These are phyloP conservation scores for Eutypa lata DNA, from an alignment of 2,329 filamentous ascomycete genomes.

Conservation along the genomic window DNA sequence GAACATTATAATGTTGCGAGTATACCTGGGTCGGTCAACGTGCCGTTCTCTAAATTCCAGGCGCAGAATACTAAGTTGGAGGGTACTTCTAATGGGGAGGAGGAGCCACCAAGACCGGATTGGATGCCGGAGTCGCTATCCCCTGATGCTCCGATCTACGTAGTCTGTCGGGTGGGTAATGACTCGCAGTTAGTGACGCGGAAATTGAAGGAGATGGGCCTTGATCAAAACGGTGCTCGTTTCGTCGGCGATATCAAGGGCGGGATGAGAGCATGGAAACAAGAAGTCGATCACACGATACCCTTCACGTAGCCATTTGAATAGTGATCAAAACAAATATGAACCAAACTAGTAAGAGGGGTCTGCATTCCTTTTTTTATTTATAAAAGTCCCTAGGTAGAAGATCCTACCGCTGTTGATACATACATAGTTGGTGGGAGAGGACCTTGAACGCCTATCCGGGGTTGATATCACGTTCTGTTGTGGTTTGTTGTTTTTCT, in stretches of 20 bases:
- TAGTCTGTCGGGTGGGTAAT: constrained; percentile 73
- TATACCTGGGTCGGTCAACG: constrained; percentile 71
- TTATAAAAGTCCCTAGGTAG: constrained; percentile 15
- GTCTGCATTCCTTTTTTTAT: constrained; percentile 18
- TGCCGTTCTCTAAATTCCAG: constrained; percentile 61
- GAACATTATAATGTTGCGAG: constrained; percentile 81
- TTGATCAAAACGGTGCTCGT: constrained; percentile 49
- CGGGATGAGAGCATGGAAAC: constrained; percentile 70
- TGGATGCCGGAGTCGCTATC: constrained; percentile 39
- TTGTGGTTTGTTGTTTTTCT: not conserved
- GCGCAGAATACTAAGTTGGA: constrained; percentile 9
- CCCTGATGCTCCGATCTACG: constrained; percentile 56
- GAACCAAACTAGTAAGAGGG: constrained; percentile 13
- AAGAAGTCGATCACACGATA: constrained; percentile 57
- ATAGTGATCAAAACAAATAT: constrained; percentile 3
- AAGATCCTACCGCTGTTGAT: constrained; percentile 20
- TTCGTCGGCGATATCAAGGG: constrained; percentile 70
- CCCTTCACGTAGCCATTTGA: constrained; percentile 44
- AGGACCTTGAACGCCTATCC: constrained; percentile 26
- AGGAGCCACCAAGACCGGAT: constrained; percentile 17
- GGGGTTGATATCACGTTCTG: not conserved
- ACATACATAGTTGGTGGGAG: constrained; percentile 21
- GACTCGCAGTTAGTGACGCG: constrained; percentile 71
- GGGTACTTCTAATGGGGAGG: not conserved
- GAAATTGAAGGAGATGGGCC: constrained; percentile 60